These are phyloP conservation scores for Dryadomyces quercus-mongolicae DNA, from an alignment of 2,329 filamentous ascomycete species.

Conservation along the genomic window DNA sequence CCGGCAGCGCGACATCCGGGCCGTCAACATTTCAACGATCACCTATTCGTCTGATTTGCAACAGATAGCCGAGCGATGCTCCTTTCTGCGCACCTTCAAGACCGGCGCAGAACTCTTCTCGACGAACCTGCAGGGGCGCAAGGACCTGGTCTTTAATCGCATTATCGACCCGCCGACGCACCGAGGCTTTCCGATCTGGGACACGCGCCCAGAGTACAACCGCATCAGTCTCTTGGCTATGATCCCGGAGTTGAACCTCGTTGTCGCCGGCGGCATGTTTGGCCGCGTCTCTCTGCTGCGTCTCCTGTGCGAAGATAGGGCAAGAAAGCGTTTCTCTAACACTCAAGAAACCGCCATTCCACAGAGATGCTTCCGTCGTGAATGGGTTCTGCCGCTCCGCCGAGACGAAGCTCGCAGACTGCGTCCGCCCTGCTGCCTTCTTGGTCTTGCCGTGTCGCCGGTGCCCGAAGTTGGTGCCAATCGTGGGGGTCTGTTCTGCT, in stretches of 20 bases:
- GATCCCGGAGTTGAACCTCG: constrained; percentile 58
- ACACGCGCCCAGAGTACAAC: constrained; percentile 20
- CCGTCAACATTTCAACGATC: background rate
- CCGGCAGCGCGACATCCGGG: background rate
- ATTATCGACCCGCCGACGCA: constrained; percentile 18
- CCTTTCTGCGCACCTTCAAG: constrained; percentile 35
- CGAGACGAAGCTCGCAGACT: constrained; percentile 31
- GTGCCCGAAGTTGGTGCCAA: constrained; percentile 34
- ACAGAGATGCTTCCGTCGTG: constrained; percentile 34
- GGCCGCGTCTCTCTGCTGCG: constrained; percentile 53
- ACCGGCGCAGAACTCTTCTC: constrained; percentile 35
- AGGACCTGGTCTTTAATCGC: constrained; percentile 17
- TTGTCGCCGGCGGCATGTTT: constrained; percentile 53
- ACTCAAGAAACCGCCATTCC: background rate
- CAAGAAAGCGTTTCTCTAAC: background rate
- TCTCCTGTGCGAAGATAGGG: constrained; percentile 34
- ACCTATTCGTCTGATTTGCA: constrained; percentile 3
- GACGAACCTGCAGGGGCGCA: constrained; percentile 14
- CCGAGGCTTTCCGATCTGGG: constrained; percentile 15
- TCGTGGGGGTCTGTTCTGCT: constrained; percentile 12
- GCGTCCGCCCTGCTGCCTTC: constrained; percentile 38
- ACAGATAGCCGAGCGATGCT: constrained; percentile 12
- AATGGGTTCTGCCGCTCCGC: constrained; percentile 35
- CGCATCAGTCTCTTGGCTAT: constrained; percentile 50
- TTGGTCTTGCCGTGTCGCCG: constrained; percentile 57